Conservation (phyloP, 2,329 filamentous ascomycete species). For the Colletotrichum neosansevieriae region DNA sequence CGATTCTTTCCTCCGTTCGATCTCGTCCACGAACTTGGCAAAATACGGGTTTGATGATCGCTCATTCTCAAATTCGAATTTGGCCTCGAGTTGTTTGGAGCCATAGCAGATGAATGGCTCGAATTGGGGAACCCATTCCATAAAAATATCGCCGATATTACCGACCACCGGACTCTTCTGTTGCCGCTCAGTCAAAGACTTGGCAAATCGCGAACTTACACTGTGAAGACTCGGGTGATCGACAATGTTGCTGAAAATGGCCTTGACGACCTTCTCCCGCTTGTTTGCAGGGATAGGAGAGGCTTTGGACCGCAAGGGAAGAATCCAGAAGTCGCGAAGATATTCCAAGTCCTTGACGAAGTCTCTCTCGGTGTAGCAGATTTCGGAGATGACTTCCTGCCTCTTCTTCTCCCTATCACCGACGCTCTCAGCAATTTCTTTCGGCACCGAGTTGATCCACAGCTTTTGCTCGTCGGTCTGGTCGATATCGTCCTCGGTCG, state of each 20-base stretch:
- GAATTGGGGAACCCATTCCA: slow-evolving; percentile 92
- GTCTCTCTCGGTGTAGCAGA: slow-evolving; percentile 98
- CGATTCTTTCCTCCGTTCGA: slow-evolving; percentile 94
- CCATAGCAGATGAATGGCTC: slow-evolving; percentile 97
- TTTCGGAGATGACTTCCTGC: slow-evolving; percentile 97
- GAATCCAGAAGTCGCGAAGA: slow-evolving; percentile 97
- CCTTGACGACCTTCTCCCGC: slow-evolving; percentile 90
- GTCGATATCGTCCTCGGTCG: slow-evolving; percentile 83
- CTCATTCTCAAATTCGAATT: slow-evolving; percentile 98
- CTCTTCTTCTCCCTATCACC: slow-evolving; percentile 95
- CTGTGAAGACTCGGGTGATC: slow-evolving; percentile 84
- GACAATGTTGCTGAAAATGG: slow-evolving; percentile 95
- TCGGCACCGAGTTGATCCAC: slow-evolving; percentile 98
- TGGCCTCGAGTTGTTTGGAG: slow-evolving; percentile 94
- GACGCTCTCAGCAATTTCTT: slow-evolving; percentile 91
- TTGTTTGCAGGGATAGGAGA: slow-evolving; percentile 92
- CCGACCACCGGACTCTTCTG: slow-evolving; percentile 90
- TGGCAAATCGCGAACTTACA: slow-evolving; percentile 90
- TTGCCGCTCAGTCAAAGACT: slow-evolving; percentile 88
- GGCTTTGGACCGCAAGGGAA: slow-evolving; percentile 82
- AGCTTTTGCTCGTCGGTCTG: slow-evolving; percentile 96
- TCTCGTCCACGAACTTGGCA: slow-evolving; percentile 93
- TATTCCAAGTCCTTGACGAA: slow-evolving; percentile 99
- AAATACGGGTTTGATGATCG: slow-evolving; percentile 88
- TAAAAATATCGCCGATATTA: slow-evolving; percentile 93